Conservation (phyloP, 805 yeast genomes). For the Candida coquimbonensis region DNA sequence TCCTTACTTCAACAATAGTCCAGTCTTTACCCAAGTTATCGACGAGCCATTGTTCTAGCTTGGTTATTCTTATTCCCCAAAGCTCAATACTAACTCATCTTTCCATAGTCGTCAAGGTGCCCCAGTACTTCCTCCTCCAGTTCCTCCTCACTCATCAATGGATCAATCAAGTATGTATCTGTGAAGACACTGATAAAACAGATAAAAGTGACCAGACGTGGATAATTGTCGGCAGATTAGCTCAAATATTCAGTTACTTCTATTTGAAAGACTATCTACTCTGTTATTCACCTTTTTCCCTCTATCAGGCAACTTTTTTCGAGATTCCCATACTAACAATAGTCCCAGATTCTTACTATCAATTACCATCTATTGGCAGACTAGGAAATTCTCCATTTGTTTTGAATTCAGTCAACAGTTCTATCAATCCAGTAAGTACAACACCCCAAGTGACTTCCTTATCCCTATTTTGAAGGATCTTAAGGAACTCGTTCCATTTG, state of each 20-base stretch:
- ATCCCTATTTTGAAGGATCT: no score
- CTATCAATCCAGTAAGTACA: constrained; percentile 11
- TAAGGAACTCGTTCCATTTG: neutral
- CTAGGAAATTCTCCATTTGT: constrained; percentile 12
- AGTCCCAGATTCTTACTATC: constrained; percentile 13
- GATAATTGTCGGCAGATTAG: neutral
- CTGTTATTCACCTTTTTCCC: neutral
- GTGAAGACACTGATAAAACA: neutral
- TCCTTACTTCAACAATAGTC: neutral
- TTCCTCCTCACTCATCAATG: constrained; percentile 18
- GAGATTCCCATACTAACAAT: constrained; percentile 12
- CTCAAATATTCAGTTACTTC: neutral
- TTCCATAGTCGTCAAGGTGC: constrained; percentile 43
- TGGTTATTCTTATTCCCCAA: neutral
- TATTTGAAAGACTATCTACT: neutral
- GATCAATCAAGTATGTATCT: constrained; percentile 19
- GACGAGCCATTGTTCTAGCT: neutral
- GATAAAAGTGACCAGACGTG: neutral
- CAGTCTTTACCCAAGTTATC: neutral
- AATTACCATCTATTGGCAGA: constrained; percentile 19
- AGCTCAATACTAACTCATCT: constrained; percentile 9
- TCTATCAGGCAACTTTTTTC: neutral
- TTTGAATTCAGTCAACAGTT: constrained; percentile 12
- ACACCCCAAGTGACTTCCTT: no score
- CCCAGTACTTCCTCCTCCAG: constrained; percentile 55